These are phyloP conservation scores for Ceratocystis cacaofunesta DNA, from an alignment of 2,329 filamentous ascomycete genomes.

Conservation along the genomic window DNA sequence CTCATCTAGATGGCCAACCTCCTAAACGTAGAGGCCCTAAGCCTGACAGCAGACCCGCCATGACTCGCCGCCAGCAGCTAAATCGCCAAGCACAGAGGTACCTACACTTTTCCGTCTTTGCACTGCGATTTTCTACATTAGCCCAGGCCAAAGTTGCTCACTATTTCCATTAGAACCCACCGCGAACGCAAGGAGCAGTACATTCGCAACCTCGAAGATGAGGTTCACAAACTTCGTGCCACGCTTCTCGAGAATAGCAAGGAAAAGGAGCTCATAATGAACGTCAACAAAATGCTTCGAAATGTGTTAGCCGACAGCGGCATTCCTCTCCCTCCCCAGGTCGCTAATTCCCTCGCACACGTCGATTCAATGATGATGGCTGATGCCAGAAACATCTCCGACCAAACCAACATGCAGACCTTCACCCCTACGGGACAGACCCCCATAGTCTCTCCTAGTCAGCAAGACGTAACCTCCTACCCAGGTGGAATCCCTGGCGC, in stretches of 20 bases:
- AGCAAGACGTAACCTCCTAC: constrained; percentile 19
- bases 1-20: constrained; percentile 52
- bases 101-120: not conserved
- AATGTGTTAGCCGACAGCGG: constrained; percentile 40
- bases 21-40: constrained; percentile 88
- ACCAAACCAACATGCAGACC: constrained; percentile 42
- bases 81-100: constrained; percentile 94
- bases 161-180: constrained; percentile 54
- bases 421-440: constrained; percentile 30
- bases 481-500: not conserved
- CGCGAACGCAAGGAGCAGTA: constrained; percentile 94
- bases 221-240: constrained; percentile 73
- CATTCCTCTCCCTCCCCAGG: constrained; percentile 23
- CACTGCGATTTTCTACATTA: not conserved
- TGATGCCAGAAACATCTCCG: constrained; percentile 42
- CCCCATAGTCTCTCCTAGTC: constrained; percentile 25
- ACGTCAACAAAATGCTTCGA: constrained; percentile 33
- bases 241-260: constrained; percentile 40
- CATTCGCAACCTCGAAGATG: constrained; percentile 83
- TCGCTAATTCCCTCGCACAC: constrained; percentile 18
- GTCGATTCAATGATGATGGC: constrained; percentile 30
- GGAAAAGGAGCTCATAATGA: constrained; percentile 51
- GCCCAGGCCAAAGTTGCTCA: constrained; percentile 1
- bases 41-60: constrained; percentile 85
- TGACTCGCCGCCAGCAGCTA: constrained; percentile 82